These are phyloP conservation scores for Amanita rubescens DNA, from an alignment of 768 basidiomycete species.

Conservation along the genomic window DNA sequence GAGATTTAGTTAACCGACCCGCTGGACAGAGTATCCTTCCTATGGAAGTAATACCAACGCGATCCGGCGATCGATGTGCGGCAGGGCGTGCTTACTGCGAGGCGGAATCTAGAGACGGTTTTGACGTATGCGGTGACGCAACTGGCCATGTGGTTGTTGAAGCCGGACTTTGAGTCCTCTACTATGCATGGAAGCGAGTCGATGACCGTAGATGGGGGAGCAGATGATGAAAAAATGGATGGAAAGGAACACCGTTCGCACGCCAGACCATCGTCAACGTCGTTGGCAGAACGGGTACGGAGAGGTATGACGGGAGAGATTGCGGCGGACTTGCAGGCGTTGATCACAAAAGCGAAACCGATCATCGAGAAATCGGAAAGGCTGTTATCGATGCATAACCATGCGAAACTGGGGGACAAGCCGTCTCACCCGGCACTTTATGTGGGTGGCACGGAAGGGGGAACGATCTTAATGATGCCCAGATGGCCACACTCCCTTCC, in stretches of 20 bases:
- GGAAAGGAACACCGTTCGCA: slow-evolving; percentile 32
- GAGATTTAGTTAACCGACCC: slow-evolving; percentile 56
- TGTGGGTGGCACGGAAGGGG: too few relatives aligned
- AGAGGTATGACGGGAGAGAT: slow-evolving; percentile 79
- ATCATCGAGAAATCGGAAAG: slow-evolving; percentile 53
- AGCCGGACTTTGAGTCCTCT: slow-evolving; percentile 54
- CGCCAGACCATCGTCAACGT: slow-evolving; percentile 37
- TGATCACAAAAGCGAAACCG: slow-evolving; percentile 59
- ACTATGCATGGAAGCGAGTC: slow-evolving; percentile 37
- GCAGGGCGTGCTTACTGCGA: slow-evolving; percentile 48
- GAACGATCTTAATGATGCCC: too few relatives aligned
- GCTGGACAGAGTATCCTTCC: slow-evolving; percentile 36
- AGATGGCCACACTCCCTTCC: too few relatives aligned
- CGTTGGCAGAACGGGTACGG: slow-evolving; percentile 58
- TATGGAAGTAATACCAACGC: slow-evolving; percentile 27
- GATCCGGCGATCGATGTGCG: slow-evolving; percentile 40
- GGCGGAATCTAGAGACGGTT: slow-evolving; percentile 59
- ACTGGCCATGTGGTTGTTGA: slow-evolving; percentile 70
- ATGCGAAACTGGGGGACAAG: too few relatives aligned
- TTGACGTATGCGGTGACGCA: slow-evolving; percentile 70
- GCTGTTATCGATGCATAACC: too few relatives aligned
- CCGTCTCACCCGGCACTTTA: too few relatives aligned
- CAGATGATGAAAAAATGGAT: slow-evolving; percentile 11
- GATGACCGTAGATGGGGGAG: slow-evolving; percentile 19
- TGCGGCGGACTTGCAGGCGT: slow-evolving; percentile 59